Base-by-base conservation (phyloP, 192 early-diverging fungal genomes). In the Cladochytrium replicatum region DNA sequence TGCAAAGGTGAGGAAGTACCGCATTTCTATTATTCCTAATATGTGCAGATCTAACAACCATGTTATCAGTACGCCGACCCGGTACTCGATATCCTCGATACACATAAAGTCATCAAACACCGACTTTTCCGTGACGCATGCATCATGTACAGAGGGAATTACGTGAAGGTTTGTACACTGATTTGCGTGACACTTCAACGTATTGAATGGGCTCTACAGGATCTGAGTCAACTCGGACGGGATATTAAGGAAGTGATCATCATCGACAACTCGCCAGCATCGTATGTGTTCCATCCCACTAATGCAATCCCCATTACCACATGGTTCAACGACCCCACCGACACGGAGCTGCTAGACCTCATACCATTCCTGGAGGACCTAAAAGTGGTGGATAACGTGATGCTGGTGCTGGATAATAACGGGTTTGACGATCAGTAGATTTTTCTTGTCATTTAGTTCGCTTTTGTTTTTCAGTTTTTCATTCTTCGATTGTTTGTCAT, bases 111-210 rank as follows among this genome's bases (percentile, higher is more conserved):
- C 4, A 82, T 99, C 6, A 84, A 83, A 48, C 93, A 96, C 64
- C 77, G 95, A 41, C 66, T 99, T 32, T 99, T 95, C 79, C 82
- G 95, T 53, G 95, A 99, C 55, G 82, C 88, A 15, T 99, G 95
- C 68, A 81, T 83, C 30, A 78, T 92, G 57, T 85, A 93, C 74
- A 90, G 86, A 45, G 95, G 95, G 37, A 93, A 88, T 66, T 96
- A 99, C 58, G 91, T 96, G 50, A 99, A 99, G 76, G 75, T 77
- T 52, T 32, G 42, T 32, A 4, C 9, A 4, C 6, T 32, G 26
- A 32, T 8, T 9, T 23, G 25, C 9, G 5, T 1, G 7, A 21
- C 15, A 7, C 26, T 46, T 26, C n/a, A n/a, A n/a, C n/a, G n/a
- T n/a, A n/a, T n/a, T n/a, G n/a, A n/a, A n/a, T n/a, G n/a, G n/a